Evolutionary conservation across 2,329 filamentous ascomycete species (phyloP), one percentile per base, ranked within the genome.

Genomic region (Sporothrix phasma): DNA sequence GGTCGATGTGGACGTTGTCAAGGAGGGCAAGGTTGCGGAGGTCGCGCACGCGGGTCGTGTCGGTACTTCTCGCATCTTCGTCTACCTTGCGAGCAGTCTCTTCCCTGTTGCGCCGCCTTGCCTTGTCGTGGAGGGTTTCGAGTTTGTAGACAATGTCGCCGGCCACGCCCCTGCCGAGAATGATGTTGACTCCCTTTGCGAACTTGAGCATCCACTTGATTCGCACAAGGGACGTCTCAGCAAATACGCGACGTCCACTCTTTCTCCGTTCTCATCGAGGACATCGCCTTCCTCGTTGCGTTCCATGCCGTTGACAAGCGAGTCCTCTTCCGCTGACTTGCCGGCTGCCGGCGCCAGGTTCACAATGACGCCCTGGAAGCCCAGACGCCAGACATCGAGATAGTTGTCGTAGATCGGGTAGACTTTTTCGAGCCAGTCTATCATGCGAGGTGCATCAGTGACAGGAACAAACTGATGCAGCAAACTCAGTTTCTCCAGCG

Each of bases 351-450:
- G 89, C 1, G 91, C 92, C 39, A 97, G 84, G 72, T 96, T 97
- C 70, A 99, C 90, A 59, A 97, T 86, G 22, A 99, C 85, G 72
- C 96, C 92, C 71, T 96, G 89, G 74, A 97, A 99, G 0, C 94
- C 94, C 56, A 97, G 81, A 34, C 92, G 84, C 94, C 94, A 99
- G 7, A 88, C 87, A 71, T 86, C 85, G 37, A 97, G 81, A 73
- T 97, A 99, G 71, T 90, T 87, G 66, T 86, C 81, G 73, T 99
- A 99, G 10, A 93, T 83, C 63, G 87, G 85, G 53, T 89, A 84
- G 0, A 90, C 87, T 22, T 84, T 85, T 64, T 91, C 84, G 1
- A 92, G 88, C 94, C 94, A 99, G 46, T 81, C 81, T 10, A 95
- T 79, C 61, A 99, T 81, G 15, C 84, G 82, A 64, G 88, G 83